phyloP scores from a whole-genome alignment of 148 eudicot species.

The Simmondsia chinensis region DNA sequence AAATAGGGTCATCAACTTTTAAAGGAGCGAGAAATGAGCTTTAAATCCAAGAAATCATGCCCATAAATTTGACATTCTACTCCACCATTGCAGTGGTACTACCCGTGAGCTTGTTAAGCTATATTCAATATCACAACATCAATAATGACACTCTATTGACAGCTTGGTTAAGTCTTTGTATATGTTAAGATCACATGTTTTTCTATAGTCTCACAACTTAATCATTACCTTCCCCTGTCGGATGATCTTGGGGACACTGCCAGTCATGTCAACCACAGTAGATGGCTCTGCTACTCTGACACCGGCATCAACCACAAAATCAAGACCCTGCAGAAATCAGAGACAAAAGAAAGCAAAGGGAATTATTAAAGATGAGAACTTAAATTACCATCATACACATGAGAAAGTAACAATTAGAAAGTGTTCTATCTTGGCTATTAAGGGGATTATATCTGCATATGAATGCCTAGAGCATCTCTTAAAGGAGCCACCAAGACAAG shows the following conservation, averaged over 20 bases:
- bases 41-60: too few species aligned
- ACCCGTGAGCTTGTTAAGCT: too few species aligned
- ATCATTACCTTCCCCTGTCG: conserved; percentile 87
- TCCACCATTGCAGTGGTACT: too few species aligned
- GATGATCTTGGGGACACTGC: conserved; percentile 46
- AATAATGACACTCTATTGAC: not conserved
- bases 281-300: conserved; percentile 83
- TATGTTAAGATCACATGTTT: not conserved
- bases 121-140: too few species aligned
- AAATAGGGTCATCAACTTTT: too few species aligned
- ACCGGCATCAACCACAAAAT: conserved; percentile 88
- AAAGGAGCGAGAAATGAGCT: too few species aligned
- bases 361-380: not conserved
- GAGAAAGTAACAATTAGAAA: too few species aligned
- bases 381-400: not conserved
- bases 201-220: not conserved
- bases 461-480: too few species aligned
- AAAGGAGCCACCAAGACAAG: too few species aligned
- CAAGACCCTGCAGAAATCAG: conserved; percentile 54
- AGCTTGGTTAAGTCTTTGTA: not conserved
- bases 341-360: not conserved
- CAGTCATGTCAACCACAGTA: conserved; percentile 88
- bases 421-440: too few species aligned
- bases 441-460: too few species aligned
- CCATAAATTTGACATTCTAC: too few species aligned